Base-by-base conservation (phyloP, 257 asterid genomes). In the Lavandula angustifolia region DNA sequence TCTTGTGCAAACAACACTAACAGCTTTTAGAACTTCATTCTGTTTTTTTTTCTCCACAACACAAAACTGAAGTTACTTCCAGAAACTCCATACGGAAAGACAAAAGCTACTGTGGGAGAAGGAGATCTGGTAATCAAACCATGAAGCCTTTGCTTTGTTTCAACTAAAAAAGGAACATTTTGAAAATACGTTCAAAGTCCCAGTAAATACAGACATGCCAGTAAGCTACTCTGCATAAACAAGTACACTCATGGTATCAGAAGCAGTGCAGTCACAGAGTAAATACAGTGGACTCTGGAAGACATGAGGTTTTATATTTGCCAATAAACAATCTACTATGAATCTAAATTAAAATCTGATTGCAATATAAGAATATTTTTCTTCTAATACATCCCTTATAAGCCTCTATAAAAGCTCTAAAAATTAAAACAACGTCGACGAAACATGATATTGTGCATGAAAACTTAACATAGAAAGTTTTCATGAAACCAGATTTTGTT, bases 351-450 rank as follows among this genome's bases (percentile, higher is more conserved):
- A 27, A 54, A 14, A 14, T 38, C 7, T 14, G 14, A 31, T 4
- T 53, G 9, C 53, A 51, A 13, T 12, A 27, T 14, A 47, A 44
- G 40, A 70, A 34, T 38, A 52, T 2, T 31, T 9, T 9, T 46
- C 3, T 40, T 50, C 63, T 56, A 56, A 13, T 4, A 37, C 1
- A 43, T 18, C 54, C 51, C 48, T 6, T 33, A 8, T 13, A 67
- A 60, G 66, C 54, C 60, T 74, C 54, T 63, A 50, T n/a, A 9
- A 27, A 40, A 9, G 6, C 38, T 54, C n/a, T 16, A 49, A 44
- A 52, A 62, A 41, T 40, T 9, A 29, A 54, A 54, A 5, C 42
- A 44, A 27, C 52, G 0, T 9, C 13, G 9, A 5, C 12, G 10
- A 16, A 41, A 42, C 62, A 55, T 13, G 29, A 33, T 35, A 10